Conservation (phyloP, 2,329 filamentous ascomycete genomes). For the Neofusicoccum cordaticola region DNA sequence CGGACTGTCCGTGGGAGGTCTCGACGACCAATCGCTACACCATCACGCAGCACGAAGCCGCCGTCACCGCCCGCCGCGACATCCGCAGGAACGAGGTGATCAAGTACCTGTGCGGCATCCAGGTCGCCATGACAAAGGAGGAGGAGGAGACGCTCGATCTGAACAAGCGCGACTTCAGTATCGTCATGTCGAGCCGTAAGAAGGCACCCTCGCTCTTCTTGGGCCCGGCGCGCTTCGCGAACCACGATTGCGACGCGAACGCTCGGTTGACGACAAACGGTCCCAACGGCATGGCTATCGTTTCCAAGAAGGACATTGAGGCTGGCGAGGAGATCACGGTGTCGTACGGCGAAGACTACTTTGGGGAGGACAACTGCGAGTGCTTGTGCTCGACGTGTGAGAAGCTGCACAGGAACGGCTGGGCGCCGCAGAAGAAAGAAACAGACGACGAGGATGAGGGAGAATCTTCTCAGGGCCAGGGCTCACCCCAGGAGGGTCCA, state of each 20-base stretch:
- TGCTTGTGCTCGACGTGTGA: conserved; percentile 92
- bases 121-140: conserved; percentile 87
- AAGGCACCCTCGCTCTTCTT: conserved; percentile 91
- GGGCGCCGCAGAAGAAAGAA: conserved; percentile 54
- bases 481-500: background rate
- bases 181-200: conserved; percentile 88
- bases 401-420: conserved; percentile 71
- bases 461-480: background rate
- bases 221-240: conserved; percentile 91
- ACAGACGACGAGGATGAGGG: conserved; percentile 21
- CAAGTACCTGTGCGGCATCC: conserved; percentile 86
- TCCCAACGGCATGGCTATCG: conserved; percentile 83
- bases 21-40: conserved; percentile 93
- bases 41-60: conserved; percentile 83
- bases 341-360: conserved; percentile 93
- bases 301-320: conserved; percentile 77
- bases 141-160: conserved; percentile 80
- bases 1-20: conserved; percentile 93
- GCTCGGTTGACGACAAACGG: conserved; percentile 81
- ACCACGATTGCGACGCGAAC: conserved; percentile 95
- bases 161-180: conserved; percentile 90
- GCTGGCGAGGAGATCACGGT: conserved; percentile 95
- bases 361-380: conserved; percentile 91
- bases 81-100: conserved; percentile 82
- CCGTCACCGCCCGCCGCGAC: conserved; percentile 73